Conservation (phyloP, 2,329 filamentous ascomycete species). For the Neocucurbitaria cava region DNA sequence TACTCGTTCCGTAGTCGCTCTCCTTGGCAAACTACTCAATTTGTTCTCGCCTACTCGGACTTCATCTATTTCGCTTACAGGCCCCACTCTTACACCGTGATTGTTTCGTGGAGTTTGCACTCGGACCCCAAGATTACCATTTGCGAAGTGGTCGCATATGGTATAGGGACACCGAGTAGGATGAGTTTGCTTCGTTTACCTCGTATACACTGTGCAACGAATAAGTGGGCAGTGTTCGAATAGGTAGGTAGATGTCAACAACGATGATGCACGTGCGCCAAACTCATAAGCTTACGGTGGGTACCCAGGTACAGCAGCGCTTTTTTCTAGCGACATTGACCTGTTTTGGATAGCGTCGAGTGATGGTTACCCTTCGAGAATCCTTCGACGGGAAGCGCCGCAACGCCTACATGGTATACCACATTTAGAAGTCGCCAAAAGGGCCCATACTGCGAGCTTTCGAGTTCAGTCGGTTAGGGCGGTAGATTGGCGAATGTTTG, state of each 20-base stretch:
- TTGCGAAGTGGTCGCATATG: not conserved
- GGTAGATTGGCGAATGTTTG: no score
- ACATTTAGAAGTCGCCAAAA: no score
- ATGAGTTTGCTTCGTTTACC: not conserved
- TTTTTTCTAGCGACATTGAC: no score
- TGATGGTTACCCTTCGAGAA: no score
- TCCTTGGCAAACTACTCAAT: not conserved
- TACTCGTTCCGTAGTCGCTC: not conserved
- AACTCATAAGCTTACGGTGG: not conserved
- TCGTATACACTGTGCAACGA: not conserved
- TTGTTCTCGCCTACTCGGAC: not conserved
- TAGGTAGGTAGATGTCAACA: not conserved
- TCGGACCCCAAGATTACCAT: not conserved
- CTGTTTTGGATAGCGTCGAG: no score
- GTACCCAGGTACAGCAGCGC: no score
- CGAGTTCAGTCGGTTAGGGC: no score
- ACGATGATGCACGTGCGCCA: not conserved
- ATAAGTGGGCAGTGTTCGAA: not conserved
- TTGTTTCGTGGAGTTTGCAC: not conserved
- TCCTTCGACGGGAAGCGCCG: no score
- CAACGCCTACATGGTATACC: no score
- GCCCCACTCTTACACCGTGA: not conserved
- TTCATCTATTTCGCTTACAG: not conserved
- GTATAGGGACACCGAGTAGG: not conserved
- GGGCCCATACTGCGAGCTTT: no score